A percentile compares a stretch with the other conserved stretches of the same genome.
Conservation (phyloP, 2,329 filamentous ascomycete species). For the Gaeumannomyces sp. region DNA sequence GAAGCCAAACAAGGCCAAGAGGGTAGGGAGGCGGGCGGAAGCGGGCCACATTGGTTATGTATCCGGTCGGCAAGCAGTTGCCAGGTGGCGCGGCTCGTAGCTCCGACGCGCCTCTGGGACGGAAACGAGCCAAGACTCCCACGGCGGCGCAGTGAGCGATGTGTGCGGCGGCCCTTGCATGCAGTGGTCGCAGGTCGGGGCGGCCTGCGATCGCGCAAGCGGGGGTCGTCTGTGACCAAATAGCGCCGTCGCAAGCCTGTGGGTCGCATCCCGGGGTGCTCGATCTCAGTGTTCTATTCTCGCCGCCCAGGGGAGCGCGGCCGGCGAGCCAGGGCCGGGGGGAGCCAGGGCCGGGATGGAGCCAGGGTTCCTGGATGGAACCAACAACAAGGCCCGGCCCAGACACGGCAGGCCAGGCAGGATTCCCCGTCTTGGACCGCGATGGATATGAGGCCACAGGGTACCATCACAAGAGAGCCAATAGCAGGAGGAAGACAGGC, state of each 20-base stretch:
- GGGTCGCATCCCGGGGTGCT: neutral
- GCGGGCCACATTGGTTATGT: neutral
- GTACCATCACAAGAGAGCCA: too few relatives aligned
- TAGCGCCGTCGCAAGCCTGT: too few relatives aligned
- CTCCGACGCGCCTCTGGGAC: too few relatives aligned
- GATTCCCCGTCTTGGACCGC: too few relatives aligned
- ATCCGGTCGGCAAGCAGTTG: neutral
- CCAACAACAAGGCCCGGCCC: too few relatives aligned
- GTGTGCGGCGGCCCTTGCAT: neutral
- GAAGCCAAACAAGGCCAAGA: neutral
- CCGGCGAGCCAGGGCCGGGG: neutral
- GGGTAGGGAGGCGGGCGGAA: neutral
- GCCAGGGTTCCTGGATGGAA: too few relatives aligned
- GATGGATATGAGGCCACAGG: too few relatives aligned
- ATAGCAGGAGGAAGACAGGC: too few relatives aligned
- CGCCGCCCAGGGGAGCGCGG: neutral
- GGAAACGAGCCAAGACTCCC: neutral
- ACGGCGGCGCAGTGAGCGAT: neutral
- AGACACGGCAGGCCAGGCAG: too few relatives aligned
- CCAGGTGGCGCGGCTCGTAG: too few relatives aligned
- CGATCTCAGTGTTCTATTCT: neutral
- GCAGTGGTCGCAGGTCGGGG: neutral
- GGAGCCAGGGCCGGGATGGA: too few relatives aligned
- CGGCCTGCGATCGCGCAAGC: neutral
- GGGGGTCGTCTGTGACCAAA: too few relatives aligned